Evolutionary conservation across 2,329 filamentous ascomycete genomes (phyloP).

Genomic region (Neofusicoccum umdonicola): DNA sequence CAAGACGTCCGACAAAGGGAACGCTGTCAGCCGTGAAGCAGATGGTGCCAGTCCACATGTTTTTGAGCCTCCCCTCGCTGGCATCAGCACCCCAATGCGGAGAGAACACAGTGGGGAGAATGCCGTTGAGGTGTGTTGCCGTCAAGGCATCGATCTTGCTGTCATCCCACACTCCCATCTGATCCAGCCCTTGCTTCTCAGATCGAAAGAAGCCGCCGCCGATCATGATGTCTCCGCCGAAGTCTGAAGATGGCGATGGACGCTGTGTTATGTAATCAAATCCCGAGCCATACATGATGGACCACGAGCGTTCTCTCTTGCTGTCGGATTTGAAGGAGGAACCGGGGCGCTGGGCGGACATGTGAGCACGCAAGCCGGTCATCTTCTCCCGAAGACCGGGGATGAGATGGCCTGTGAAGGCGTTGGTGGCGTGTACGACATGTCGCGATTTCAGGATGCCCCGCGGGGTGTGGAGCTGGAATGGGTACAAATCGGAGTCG

Average conservation of each 20-base stretch:
- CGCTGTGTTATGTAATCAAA: constrained; percentile 17
- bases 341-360: constrained; percentile 12
- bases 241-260: constrained; percentile 40
- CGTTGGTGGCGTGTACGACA: constrained; percentile 30
- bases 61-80: not conserved
- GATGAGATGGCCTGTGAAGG: constrained; percentile 27
- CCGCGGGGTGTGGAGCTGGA: constrained; percentile 7
- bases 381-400: constrained; percentile 24
- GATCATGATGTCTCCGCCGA: constrained; percentile 43
- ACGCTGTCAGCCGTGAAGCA: constrained; percentile 14
- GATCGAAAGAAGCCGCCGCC: constrained; percentile 46
- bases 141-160: constrained; percentile 18
- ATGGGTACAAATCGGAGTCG: not conserved
- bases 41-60: constrained; percentile 28
- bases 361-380: constrained; percentile 13
- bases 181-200: constrained; percentile 21
- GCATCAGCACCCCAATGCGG: constrained; percentile 10
- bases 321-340: not conserved
- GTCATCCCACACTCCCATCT: constrained; percentile 39
- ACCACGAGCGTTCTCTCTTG: constrained; percentile 24
- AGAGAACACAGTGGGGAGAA: constrained; percentile 18
- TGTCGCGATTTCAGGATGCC: constrained; percentile 16
- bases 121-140: constrained; percentile 22
- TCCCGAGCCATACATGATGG: constrained; percentile 21
- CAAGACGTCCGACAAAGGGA: constrained; percentile 1